Conservation (phyloP, 768 basidiomycete genomes). For the Tricholoma terreum region DNA sequence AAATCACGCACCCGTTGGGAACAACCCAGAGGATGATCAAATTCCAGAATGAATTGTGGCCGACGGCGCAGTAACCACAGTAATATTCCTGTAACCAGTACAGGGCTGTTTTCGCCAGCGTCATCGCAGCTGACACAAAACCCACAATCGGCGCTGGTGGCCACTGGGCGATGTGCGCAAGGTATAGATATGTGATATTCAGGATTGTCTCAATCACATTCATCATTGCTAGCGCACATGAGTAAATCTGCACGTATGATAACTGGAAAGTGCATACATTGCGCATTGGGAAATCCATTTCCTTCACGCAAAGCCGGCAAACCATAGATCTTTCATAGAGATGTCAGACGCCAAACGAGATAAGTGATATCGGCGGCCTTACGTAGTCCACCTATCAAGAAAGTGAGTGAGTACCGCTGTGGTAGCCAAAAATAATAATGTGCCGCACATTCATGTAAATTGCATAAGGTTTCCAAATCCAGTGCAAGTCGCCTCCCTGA, state of each 20-base stretch:
- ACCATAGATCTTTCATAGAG: slow-evolving; percentile 62
- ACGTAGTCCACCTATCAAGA: slow-evolving; percentile 33
- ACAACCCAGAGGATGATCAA: slow-evolving; percentile 65
- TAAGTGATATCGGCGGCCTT: slow-evolving; percentile 9
- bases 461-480: slow-evolving; percentile 87
- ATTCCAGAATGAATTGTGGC: slow-evolving; percentile 61
- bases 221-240: slow-evolving; percentile 53
- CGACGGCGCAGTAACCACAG: slow-evolving; percentile 67
- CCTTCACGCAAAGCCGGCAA: slow-evolving; percentile 54
- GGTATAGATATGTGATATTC: slow-evolving; percentile 74
- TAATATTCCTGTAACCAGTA: slow-evolving; percentile 81
- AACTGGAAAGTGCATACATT: slow-evolving; percentile 46
- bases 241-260: neutral
- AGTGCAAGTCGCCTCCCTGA: slow-evolving; percentile 82
- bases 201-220: slow-evolving; percentile 79
- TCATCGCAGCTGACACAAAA: slow-evolving; percentile 71
- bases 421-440: slow-evolving; percentile 20
- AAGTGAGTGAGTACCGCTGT: neutral
- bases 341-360: neutral
- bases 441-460: slow-evolving; percentile 63
- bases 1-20: slow-evolving; percentile 68
- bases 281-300: slow-evolving; percentile 83
- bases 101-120: slow-evolving; percentile 80
- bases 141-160: slow-evolving; percentile 73
- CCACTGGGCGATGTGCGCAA: slow-evolving; percentile 58